Evolutionary conservation across 495 filamentous ascomycete species (phyloP), one percentile per base, ranked within the genome.

Genomic region (Neurospora tetraspora): DNA sequence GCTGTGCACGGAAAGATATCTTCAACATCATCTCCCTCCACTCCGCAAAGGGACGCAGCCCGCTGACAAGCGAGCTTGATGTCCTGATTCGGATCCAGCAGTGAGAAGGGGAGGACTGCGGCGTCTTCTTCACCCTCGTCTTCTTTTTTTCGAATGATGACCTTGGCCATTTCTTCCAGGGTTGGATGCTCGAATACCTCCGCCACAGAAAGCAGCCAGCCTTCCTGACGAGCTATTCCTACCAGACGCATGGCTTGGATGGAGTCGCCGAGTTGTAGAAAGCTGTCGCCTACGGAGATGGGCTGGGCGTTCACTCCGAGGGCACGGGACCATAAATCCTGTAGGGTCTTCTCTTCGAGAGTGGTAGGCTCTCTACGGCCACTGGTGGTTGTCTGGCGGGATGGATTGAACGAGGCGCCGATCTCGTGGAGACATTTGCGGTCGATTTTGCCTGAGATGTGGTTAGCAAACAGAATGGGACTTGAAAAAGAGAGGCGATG

Each of bases 181-280:
- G 72, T 73, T 2, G 74, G 78, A 39, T 77, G 10, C 0, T 74
- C 72, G 39, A 78, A 79, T 5, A 87, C 78, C 27, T 78, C 77
- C 1, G 86, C 85, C 6, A 91, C 88, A 0, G 86, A 86, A 38
- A 92, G 78, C n/a, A 80, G 77, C 27, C 89, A 68, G 3, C 86
- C 86, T 34, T 83, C 80, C 4, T 74, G 76, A 34, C 83, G 87
- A 27, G 86, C 85, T 69, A 84, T 84, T 9, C 88, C 85, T 14
- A 88, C 90, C 68, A 92, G 81, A 73, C 86, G 88, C 85, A 93
- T 92, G 0, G 90, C 90, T 10, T 86, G 86, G 71, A 93, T 88
- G 0, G 90, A 92, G 76, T 93, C 91, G 42, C 91, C 91, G 16
- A 91, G 81, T 5, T 81, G 83, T 71, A 93, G 82, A 78, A 93